A percentile compares a stretch with the other conserved stretches of the same genome.
phyloP scores from a whole-genome alignment of 2,329 filamentous ascomycete genomes.

The Pezicula carpinea region DNA sequence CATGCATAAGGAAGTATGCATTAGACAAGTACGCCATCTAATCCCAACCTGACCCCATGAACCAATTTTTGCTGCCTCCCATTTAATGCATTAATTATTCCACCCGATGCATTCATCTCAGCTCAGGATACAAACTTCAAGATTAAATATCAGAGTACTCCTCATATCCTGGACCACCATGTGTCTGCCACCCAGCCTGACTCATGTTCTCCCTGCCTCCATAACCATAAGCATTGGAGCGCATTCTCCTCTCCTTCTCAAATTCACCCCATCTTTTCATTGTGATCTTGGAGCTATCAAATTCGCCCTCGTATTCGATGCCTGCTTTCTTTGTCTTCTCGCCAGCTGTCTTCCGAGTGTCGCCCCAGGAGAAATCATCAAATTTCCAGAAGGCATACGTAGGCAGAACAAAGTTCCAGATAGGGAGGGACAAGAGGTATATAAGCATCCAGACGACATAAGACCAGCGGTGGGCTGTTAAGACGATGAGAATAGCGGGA shows the following conservation, averaged over 20 bases:
- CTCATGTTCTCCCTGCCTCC: slow-evolving; percentile 16
- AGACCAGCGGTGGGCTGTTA: slow-evolving; percentile 88
- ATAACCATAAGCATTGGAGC: slow-evolving; percentile 14
- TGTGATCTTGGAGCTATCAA: slow-evolving; percentile 97
- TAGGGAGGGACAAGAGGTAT: slow-evolving; percentile 85
- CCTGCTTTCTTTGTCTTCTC: slow-evolving; percentile 85
- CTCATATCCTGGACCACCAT: slow-evolving; percentile 14
- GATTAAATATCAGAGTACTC: slow-evolving; percentile 21
- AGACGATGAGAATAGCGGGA: slow-evolving; percentile 82
- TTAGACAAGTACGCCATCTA: not conserved
- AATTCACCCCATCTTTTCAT: slow-evolving; percentile 99
- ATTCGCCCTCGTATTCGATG: slow-evolving; percentile 88
- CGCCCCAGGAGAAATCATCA: slow-evolving; percentile 98
- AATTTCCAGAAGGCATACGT: slow-evolving; percentile 99
- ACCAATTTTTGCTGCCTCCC: not conserved
- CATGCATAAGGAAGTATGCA: too few species aligned
- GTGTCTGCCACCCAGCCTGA: slow-evolving; percentile 5
- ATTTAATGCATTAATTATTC: slow-evolving; percentile 3
- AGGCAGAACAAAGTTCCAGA: slow-evolving; percentile 97
- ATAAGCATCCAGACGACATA: slow-evolving; percentile 98
- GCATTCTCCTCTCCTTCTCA: slow-evolving; percentile 59
- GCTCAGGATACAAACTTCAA: not conserved
- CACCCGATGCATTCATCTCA: not conserved
- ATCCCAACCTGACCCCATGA: not conserved
- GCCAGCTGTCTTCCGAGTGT: slow-evolving; percentile 90